phyloP scores from a whole-genome alignment of 805 yeast species.

The Metschnikowia borealis region DNA sequence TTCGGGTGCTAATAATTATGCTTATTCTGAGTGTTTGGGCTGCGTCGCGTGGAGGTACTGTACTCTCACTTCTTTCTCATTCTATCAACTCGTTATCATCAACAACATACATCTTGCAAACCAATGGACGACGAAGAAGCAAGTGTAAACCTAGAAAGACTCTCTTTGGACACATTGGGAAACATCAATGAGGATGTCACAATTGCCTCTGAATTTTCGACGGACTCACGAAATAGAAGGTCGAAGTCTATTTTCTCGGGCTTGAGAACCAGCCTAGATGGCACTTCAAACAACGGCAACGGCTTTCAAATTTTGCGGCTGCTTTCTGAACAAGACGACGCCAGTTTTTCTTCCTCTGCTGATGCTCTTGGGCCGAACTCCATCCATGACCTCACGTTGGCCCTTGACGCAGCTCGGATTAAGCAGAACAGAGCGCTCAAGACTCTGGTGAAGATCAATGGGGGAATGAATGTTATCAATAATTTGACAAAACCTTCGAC shows the following conservation, averaged over 20 bases:
- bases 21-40: no score
- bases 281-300: constrained; percentile 9
- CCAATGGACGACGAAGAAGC: constrained; percentile 14
- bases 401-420: constrained; percentile 44
- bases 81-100: neutral
- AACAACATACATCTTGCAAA: neutral
- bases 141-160: constrained; percentile 11
- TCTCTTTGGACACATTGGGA: constrained; percentile 15
- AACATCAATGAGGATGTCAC: constrained; percentile 18
- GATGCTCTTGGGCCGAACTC: constrained; percentile 72
- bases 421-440: constrained; percentile 32
- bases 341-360: constrained; percentile 22
- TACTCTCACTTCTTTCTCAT: no score
- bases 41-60: no score
- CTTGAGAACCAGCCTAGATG: constrained; percentile 16
- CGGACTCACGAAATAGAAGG: constrained; percentile 9
- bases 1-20: no score
- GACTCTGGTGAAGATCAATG: constrained; percentile 35
- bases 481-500: constrained; percentile 65
- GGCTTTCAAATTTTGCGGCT: constrained; percentile 16
- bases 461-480: constrained; percentile 39
- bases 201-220: constrained; percentile 13
- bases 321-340: constrained; percentile 16
- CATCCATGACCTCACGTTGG: constrained; percentile 69
- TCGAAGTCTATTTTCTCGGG: constrained; percentile 17